Evolutionary conservation across 1,284 basidiomycete species (phyloP), one percentile per base, ranked within the genome.

Genomic region (Lentinula novae-zelandiae): DNA sequence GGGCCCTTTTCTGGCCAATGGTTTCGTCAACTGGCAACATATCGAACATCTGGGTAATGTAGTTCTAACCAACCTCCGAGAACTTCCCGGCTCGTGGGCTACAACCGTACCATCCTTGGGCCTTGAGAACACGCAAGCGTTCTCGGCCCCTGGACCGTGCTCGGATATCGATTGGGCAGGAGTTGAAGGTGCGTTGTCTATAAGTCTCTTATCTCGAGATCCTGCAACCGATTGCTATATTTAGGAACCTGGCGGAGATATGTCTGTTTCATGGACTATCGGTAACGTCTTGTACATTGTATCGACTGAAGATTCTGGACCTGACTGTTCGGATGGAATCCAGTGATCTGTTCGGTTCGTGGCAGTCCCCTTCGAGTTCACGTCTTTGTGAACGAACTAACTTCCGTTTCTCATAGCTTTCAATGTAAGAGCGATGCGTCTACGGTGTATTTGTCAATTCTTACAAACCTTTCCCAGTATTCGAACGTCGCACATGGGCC

Each of bases 241-340:
- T 48, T 59, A 79, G 78, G 79, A 20, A 80, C 77, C 15, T 90
- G 87, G 87, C 76, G 81, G 65, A 75, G 87, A 70, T 83, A 85
- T 63, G 83, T 89, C 13, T 88, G 82, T 61, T 90, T 88, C 66
- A 86, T 89, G 85, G 88, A 90, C 72, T 87, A 89, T 71, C 79
- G 85, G 87, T 87, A 64, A 46, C 9, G 44, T 46, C n/a, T 46
- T 22, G 44, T 12, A 12, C 51, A 80, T 63, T 22, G 17, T 8
- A 17, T 56, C 38, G 57, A 46, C 5, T 27, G 6, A 3, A 27
- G 12, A 2, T 39, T 34, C 34, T 50, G 48, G 17, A 57, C 46
- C 49, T 60, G 5, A 36, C 46, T 5, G 12, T 57, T 44, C 13
- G 8, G 53, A 46, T 36, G 27, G 17, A 6, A 8, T 53, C 3